phyloP scores from a whole-genome alignment of 2,329 filamentous ascomycete genomes.

The Aspergillus amoenus region DNA sequence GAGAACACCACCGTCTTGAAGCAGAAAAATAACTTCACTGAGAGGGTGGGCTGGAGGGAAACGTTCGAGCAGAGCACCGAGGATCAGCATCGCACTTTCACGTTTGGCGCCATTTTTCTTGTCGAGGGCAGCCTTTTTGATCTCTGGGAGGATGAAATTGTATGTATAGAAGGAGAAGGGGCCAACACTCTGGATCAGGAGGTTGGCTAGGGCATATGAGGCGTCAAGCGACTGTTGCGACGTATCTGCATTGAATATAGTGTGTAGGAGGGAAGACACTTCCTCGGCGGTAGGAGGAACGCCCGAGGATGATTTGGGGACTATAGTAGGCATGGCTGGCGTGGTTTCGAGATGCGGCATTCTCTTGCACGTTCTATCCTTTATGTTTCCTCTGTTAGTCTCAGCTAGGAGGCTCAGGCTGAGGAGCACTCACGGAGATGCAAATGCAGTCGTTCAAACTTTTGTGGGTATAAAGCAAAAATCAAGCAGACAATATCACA shows the following conservation, averaged over 20 bases:
- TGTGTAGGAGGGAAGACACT: conserved; percentile 62
- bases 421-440: neutral
- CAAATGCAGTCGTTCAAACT: conserved; percentile 2
- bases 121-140: conserved; percentile 78
- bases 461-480: conserved; percentile 11
- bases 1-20: conserved; percentile 76
- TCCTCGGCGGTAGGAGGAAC: conserved; percentile 65
- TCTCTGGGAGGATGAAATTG: conserved; percentile 57
- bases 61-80: conserved; percentile 90
- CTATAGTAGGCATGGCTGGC: conserved; percentile 46
- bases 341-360: conserved; percentile 50
- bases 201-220: conserved; percentile 63
- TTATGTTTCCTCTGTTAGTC: neutral
- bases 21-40: conserved; percentile 76
- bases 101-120: conserved; percentile 87
- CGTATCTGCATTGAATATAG: conserved; percentile 67
- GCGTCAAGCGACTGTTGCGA: conserved; percentile 69
- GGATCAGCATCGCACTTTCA: conserved; percentile 91
- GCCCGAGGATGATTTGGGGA: conserved; percentile 47
- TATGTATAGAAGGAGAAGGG: conserved; percentile 62
- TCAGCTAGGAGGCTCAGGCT: neutral
- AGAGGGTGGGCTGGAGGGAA: conserved; percentile 75
- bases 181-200: conserved; percentile 65
- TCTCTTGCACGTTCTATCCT: conserved; percentile 21
- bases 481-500: conserved; percentile 1